phyloP scores from a whole-genome alignment of 2,329 filamentous ascomycete genomes.

The Diplodia mutila region DNA sequence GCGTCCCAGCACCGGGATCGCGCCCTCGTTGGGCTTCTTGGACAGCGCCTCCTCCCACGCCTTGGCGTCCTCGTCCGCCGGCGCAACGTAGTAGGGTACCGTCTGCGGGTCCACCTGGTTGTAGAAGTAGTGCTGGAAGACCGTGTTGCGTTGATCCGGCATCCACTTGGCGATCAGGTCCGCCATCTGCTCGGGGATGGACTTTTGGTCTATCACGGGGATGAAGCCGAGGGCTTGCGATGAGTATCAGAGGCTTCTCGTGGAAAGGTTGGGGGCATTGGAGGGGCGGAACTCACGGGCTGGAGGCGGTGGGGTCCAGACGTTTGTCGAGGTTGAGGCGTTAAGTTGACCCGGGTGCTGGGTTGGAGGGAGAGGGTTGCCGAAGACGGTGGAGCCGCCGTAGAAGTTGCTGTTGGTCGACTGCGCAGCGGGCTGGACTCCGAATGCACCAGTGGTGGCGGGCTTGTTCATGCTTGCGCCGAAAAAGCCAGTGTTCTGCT shows the following conservation, averaged over 20 bases:
- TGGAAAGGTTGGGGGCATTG: background rate
- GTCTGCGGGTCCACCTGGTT: conserved; percentile 76
- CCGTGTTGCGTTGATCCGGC: conserved; percentile 67
- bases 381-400: conserved; percentile 41
- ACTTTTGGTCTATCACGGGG: conserved; percentile 64
- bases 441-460: conserved; percentile 38
- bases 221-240: conserved; percentile 28
- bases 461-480: conserved; percentile 30
- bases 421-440: background rate
- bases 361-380: conserved; percentile 28
- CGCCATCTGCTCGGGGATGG: conserved; percentile 73
- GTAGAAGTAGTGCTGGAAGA: conserved; percentile 85
- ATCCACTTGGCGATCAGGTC: conserved; percentile 76
- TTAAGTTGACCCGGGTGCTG: conserved; percentile 13
- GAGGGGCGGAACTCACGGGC: conserved; percentile 5
- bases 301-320: conserved; percentile 21
- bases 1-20: conserved; percentile 74
- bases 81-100: conserved; percentile 76
- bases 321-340: conserved; percentile 9
- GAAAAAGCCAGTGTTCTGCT: conserved; percentile 27
- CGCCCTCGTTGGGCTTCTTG: conserved; percentile 75
- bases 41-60: conserved; percentile 85
- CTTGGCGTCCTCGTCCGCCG: conserved; percentile 70
- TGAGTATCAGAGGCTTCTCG: background rate
- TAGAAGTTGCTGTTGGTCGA: conserved; percentile 29